Conservation (phyloP, 2,329 filamentous ascomycete genomes). For the Emmonsia crescens region DNA sequence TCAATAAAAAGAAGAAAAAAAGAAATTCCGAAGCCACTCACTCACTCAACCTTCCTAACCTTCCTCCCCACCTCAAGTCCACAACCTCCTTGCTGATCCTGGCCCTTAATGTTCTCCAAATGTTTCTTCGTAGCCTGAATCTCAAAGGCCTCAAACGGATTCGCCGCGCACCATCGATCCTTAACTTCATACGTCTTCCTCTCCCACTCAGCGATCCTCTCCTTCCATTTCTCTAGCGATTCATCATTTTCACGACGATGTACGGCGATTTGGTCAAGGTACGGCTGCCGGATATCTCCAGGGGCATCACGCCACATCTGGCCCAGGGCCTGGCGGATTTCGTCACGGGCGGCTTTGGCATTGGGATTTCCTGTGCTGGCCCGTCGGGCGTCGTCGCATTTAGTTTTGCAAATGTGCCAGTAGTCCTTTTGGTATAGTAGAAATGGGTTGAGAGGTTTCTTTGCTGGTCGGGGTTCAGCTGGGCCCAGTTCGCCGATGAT, state of each 20-base stretch:
- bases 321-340: constrained; percentile 75
- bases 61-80: constrained; percentile 6
- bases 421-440: constrained; percentile 74
- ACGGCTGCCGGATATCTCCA: constrained; percentile 62
- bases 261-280: constrained; percentile 59
- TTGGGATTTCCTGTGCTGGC: constrained; percentile 53
- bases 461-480: constrained; percentile 59
- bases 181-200: constrained; percentile 28
- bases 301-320: constrained; percentile 79
- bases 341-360: constrained; percentile 56
- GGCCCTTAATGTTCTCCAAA: not conserved
- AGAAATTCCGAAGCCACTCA: not conserved
- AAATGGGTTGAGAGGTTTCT: constrained; percentile 73
- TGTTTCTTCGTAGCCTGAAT: constrained; percentile 5
- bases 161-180: constrained; percentile 28
- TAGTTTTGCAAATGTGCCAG: constrained; percentile 51
- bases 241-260: constrained; percentile 59
- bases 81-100: not conserved
- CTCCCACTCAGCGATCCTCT: constrained; percentile 46
- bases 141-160: constrained; percentile 24
- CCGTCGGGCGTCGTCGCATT: constrained; percentile 59
- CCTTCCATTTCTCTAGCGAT: constrained; percentile 61
- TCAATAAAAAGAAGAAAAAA: not conserved
- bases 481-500: constrained; percentile 58
- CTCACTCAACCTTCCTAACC: not conserved